Evolutionary conservation across 768 basidiomycete species (phyloP), one percentile per base, ranked within the genome.

Genomic region (Clavulina sp.): DNA sequence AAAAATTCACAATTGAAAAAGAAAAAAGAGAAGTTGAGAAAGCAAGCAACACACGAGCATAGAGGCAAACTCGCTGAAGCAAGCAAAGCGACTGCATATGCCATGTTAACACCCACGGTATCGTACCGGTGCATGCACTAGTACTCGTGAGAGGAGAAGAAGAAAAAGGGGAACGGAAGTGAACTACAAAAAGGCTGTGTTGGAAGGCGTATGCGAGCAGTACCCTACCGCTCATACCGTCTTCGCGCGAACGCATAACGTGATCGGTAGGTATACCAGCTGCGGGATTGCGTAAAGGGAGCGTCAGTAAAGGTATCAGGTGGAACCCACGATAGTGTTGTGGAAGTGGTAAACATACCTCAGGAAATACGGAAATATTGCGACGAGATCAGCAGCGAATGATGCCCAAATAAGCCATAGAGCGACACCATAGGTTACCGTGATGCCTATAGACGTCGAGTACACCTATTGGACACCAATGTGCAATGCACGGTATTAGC

Each of bases 391-490:
- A 3, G 51, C n/a, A 38, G 48, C 48, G 30, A 55, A 57, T 16
- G 57, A 50, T 3, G 55, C 51, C 57, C 57, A 57, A 23, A 57
- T 36, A 4, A 57, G 34, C 38, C 48, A 57, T n/a, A 53, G 28
- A 26, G 43, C 44, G 23, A 41, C 43, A 4, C 57, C 57, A 5
- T 52, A 36, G 3, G 54, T 16, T n/a, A 56, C 34, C 7, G 36
- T 24, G 3, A 57, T 53, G 18, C 57, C 57, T 6, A 57, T 13
- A 19, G 34, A 19, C 34, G 19, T 19, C 9, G 34, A 9, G 19
- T 38, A 38, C 19, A 38, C 34, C 34, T 38, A 38, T 38, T n/a
- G n/a, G n/a, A n/a, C n/a, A n/a, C n/a, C n/a, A n/a, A n/a, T n/a
- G n/a, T n/a, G n/a, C n/a, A n/a, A n/a, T n/a, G n/a, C n/a, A n/a